Evolutionary conservation across 441 rosid species (phyloP).

Genomic region (Gossypium trilobum): DNA sequence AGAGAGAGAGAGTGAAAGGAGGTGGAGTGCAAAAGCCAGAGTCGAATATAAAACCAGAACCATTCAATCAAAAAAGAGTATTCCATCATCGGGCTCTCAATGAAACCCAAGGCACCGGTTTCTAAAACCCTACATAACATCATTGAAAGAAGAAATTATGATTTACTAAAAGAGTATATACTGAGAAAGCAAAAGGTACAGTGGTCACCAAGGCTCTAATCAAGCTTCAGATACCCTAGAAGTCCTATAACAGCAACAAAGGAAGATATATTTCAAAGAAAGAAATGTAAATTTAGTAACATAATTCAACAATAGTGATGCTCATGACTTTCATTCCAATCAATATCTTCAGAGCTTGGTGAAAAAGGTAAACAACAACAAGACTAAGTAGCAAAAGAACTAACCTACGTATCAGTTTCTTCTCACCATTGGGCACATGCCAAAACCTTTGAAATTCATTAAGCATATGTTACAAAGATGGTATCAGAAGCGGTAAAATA

Average conservation of each 20-base stretch:
- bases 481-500: background rate
- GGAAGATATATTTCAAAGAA: background rate
- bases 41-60: conserved; percentile 3
- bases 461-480: background rate
- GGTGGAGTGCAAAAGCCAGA: conserved; percentile 3
- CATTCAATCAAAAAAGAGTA: background rate
- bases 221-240: background rate
- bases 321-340: background rate
- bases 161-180: background rate
- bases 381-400: background rate
- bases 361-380: background rate
- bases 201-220: background rate
- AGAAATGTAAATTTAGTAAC: background rate
- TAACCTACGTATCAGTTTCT: background rate
- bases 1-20: background rate
- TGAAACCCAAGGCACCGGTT: background rate
- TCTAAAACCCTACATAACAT: background rate
- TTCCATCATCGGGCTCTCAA: conserved; percentile 10
- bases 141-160: background rate
- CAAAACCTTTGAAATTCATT: background rate
- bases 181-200: background rate
- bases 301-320: background rate
- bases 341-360: background rate
- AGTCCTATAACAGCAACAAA: background rate
- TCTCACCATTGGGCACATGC: background rate